Conservation (phyloP, 2,329 filamentous ascomycete genomes). For the Aspergillus neoniger region DNA sequence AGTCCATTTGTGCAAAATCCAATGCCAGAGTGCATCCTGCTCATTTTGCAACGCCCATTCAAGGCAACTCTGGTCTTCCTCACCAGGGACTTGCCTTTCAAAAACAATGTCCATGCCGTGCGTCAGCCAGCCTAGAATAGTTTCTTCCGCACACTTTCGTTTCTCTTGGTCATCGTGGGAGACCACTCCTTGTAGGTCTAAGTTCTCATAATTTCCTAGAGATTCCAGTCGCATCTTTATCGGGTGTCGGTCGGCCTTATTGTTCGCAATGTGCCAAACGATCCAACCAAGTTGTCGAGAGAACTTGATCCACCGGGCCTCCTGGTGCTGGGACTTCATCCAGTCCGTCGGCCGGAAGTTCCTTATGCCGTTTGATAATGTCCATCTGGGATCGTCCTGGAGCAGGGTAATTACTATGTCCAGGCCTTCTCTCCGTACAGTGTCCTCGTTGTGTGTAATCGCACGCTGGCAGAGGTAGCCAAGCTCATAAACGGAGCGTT, state of each 20-base stretch:
- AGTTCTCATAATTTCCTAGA: not conserved
- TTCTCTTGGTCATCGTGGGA: not conserved
- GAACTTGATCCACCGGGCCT: constrained; percentile 22
- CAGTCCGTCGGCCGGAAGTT: constrained; percentile 3
- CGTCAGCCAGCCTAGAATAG: constrained; percentile 22
- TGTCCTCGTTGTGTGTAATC: constrained; percentile 17
- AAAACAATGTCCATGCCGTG: constrained; percentile 9
- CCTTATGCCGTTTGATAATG: constrained; percentile 11
- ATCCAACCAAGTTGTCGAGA: constrained; percentile 29
- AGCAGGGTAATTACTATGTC: constrained; percentile 11
- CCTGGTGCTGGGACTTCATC: constrained; percentile 7
- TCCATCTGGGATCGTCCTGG: constrained; percentile 13
- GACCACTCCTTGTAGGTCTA: not conserved
- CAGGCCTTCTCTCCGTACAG: constrained; percentile 18
- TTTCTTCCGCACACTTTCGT: not conserved
- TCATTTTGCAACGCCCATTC: constrained; percentile 18
- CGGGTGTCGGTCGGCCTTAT: not conserved
- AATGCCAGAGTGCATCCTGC: constrained; percentile 19
- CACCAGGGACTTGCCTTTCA: constrained; percentile 4
- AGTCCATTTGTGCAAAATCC: constrained; percentile 21
- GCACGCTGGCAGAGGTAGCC: constrained; percentile 31
- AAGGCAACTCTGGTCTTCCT: constrained; percentile 1
- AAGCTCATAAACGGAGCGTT: constrained; percentile 27
- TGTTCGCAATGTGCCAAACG: constrained; percentile 23
- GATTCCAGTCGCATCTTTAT: constrained; percentile 11